Conservation (phyloP, 2,329 filamentous ascomycete genomes). For the Neofusicoccum cordaticola region DNA sequence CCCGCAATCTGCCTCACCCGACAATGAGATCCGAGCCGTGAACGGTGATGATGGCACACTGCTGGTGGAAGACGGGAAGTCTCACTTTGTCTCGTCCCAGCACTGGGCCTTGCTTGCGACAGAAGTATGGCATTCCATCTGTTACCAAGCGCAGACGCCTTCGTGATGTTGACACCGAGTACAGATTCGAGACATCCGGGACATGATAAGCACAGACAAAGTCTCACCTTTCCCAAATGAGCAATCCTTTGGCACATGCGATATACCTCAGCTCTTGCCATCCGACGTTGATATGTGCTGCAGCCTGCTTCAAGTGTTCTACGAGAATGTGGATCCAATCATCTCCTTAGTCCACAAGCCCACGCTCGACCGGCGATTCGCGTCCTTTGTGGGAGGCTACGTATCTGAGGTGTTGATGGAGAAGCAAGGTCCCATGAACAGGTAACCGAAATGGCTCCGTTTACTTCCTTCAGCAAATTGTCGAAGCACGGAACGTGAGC, state of each 20-base stretch:
- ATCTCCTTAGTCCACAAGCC: background rate
- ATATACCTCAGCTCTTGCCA: background rate
- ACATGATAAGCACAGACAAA: background rate
- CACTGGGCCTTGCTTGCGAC: slow-evolving; percentile 39
- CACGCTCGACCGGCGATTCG: background rate
- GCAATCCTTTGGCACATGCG: background rate
- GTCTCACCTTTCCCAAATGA: background rate
- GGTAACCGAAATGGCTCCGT: background rate
- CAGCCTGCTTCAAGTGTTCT: background rate
- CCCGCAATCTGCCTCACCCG: slow-evolving; percentile 6
- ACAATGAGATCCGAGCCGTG: slow-evolving; percentile 29
- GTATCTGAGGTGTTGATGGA: background rate
- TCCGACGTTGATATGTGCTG: background rate
- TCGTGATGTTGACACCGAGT: background rate
- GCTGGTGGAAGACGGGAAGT: slow-evolving; percentile 27
- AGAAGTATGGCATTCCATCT: slow-evolving; percentile 13
- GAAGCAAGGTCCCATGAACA: background rate
- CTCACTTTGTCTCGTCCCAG: slow-evolving; percentile 38
- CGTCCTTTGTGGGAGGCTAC: background rate
- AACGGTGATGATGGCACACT: slow-evolving; percentile 35
- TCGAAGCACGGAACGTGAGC: background rate
- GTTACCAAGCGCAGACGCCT: too few relatives aligned
- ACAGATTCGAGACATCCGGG: slow-evolving; percentile 18
- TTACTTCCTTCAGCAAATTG: background rate
- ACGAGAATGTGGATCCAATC: background rate